Percentiles rank a stretch among this genome's conserved stretches.
Conservation (phyloP, 1,284 basidiomycete genomes). For the Trichosporon inkin region DNA sequence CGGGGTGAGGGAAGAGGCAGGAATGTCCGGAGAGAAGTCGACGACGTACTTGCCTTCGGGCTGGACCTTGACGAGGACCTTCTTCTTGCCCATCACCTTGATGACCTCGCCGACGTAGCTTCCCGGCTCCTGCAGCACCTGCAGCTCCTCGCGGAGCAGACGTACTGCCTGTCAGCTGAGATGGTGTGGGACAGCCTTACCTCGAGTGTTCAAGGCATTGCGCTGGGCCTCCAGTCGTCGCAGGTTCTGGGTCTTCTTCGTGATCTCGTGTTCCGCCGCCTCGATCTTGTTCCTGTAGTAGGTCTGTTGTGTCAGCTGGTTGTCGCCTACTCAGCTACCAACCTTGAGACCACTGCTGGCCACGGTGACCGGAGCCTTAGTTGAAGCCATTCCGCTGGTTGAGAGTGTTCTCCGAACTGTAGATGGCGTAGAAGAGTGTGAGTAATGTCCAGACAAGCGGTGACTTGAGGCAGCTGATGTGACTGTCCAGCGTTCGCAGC, state of each 20-base stretch:
- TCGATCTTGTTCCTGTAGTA: slow-evolving; percentile 98
- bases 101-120: slow-evolving; percentile 97
- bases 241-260: slow-evolving; percentile 94
- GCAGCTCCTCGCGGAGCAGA: slow-evolving; percentile 85
- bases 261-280: slow-evolving; percentile 83
- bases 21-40: slow-evolving; percentile 85
- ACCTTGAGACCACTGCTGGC: slow-evolving; percentile 25
- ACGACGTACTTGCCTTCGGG: slow-evolving; percentile 99
- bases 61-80: slow-evolving; percentile 96
- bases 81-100: slow-evolving; percentile 99
- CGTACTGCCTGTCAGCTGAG: slow-evolving; percentile 56
- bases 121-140: slow-evolving; percentile 91
- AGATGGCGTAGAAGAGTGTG: background rate
- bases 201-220: slow-evolving; percentile 92
- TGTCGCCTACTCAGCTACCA: background rate
- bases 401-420: slow-evolving; percentile 4
- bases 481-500: background rate
- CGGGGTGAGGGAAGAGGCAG: slow-evolving; percentile 73
- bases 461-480: background rate
- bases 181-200: slow-evolving; percentile 52
- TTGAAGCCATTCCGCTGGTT: slow-evolving; percentile 15
- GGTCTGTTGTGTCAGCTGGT: slow-evolving; percentile 54
- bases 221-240: slow-evolving; percentile 92
- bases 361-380: slow-evolving; percentile 19
- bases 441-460: background rate